Percentiles rank a stretch among this genome's conserved stretches.
Conservation (phyloP, 31 red algal genomes). For the Asparagopsis taxiformis region DNA sequence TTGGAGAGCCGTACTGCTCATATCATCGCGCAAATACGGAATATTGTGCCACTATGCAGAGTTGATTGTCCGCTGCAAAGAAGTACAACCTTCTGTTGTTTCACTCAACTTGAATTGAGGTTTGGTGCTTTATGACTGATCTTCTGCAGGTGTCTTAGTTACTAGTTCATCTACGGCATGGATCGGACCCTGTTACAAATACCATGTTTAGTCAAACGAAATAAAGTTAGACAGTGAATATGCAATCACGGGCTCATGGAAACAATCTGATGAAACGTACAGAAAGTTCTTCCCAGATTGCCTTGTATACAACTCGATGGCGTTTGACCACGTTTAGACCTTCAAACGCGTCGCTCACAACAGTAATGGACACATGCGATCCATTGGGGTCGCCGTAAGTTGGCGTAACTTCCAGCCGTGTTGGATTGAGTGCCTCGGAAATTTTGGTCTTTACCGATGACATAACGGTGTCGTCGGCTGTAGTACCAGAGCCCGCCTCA, state of each 20-base stretch:
- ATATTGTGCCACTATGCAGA: slow-evolving; percentile 21
- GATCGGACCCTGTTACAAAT: slow-evolving; percentile 33
- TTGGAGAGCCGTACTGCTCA: slow-evolving; percentile 54
- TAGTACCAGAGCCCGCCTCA: too few relatives aligned
- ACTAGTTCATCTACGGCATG: slow-evolving; percentile 70
- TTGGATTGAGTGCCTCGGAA: slow-evolving; percentile 49
- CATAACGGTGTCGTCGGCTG: slow-evolving; percentile 43
- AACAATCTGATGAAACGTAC: slow-evolving; percentile 20
- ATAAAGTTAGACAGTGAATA: background rate
- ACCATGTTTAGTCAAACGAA: background rate
- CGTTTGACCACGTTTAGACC: slow-evolving; percentile 64
- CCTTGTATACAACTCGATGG: slow-evolving; percentile 89
- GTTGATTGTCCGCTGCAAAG: too few relatives aligned
- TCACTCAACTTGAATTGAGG: background rate
- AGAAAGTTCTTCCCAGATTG: slow-evolving; percentile 93
- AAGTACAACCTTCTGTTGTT: background rate
- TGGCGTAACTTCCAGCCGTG: slow-evolving; percentile 54
- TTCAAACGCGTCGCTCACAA: slow-evolving; percentile 84
- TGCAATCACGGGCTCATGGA: background rate
- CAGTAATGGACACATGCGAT: slow-evolving; percentile 80
- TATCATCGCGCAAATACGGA: slow-evolving; percentile 15
- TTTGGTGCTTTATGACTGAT: background rate
- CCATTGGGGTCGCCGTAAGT: slow-evolving; percentile 94
- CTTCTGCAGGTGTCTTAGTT: slow-evolving; percentile 62
- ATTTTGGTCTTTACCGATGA: slow-evolving; percentile 63